Evolutionary conservation across 352 stramenopile species (phyloP).

Genomic region (Phytophthora fragariaefolia): DNA sequence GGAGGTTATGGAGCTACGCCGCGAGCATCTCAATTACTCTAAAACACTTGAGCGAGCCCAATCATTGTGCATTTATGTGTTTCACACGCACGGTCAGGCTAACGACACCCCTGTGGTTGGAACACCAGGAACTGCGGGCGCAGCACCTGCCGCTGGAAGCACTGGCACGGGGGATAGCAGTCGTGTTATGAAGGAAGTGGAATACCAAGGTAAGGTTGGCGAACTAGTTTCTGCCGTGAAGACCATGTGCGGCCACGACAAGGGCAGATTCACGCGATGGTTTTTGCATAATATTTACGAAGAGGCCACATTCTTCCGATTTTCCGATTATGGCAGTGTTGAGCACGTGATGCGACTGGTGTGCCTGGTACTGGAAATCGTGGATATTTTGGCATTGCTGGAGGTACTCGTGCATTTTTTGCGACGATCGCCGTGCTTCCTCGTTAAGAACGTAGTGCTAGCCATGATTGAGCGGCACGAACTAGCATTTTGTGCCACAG

Average conservation of each 20-base stretch:
- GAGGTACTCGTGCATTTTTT: conserved; percentile 87
- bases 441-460: conserved; percentile 87
- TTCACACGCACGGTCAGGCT: conserved; percentile 80
- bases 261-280: conserved; percentile 82
- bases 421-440: conserved; percentile 68
- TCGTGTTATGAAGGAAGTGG: conserved; percentile 74
- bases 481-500: conserved; percentile 81
- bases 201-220: conserved; percentile 85
- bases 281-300: conserved; percentile 88
- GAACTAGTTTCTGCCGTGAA: conserved; percentile 88
- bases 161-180: conserved; percentile 45
- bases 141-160: conserved; percentile 18
- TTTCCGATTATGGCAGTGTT: conserved; percentile 84
- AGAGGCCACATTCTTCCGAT: conserved; percentile 79
- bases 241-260: conserved; percentile 88
- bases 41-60: conserved; percentile 87
- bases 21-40: conserved; percentile 72
- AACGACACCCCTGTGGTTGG: conserved; percentile 49
- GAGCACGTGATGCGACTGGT: conserved; percentile 85
- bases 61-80: conserved; percentile 83
- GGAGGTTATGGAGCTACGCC: conserved; percentile 82
- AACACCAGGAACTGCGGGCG: conserved; percentile 27
- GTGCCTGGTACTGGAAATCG: conserved; percentile 83
- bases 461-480: conserved; percentile 86
- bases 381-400: conserved; percentile 80